Base-by-base conservation (phyloP, 2,329 filamentous ascomycete genomes). In the Colletotrichum camelliae region DNA sequence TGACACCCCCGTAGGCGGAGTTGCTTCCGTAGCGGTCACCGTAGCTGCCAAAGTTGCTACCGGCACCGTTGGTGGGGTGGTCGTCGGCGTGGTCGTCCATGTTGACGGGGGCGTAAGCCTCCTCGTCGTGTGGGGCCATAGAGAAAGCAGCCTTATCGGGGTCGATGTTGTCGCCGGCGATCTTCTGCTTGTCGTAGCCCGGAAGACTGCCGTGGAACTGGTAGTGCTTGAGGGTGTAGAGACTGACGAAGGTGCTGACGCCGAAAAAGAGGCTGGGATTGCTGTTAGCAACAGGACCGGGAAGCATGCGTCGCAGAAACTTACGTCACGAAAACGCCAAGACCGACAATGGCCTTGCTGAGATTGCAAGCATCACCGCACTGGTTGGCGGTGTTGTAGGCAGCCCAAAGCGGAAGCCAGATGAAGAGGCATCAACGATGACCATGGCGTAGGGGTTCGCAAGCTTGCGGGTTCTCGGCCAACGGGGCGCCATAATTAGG, bases 121-220 rank as follows among this genome's bases (percentile, higher is more conserved):
- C 92, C 78, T 93, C 92, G 79, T 92, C 91, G 80, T 92, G 90
- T n/a, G 91, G 91, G 16, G 90, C 91, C 83, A 92, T 92, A 72
- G 91, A 93, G 84, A 94, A 94, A 75, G 92, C 92, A 33, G 92
- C 91, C 86, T 93, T 93, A 83, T 94, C 92, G 1, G 92, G 92
- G 81, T 93, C 92, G 79, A 93, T 93, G 84, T 91, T 90, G 79
- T 87, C 84, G 75, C 75, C 79, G 67, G 86, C 84, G 69, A 87
- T 79, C 80, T 85, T 82, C 80, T 81, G 85, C 78, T 86, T 86
- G 80, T 91, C 90, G 82, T 92, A 92, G 73, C 92, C 92, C 3
- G 92, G 92, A 18, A 93, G 87, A 72, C 85, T 88, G 79, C 90
- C 90, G 84, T 93, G 89, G 81, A 90, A 89, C 79, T 90, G 89